Evolutionary conservation across 345 rosid species (phyloP), one percentile per base, ranked within the genome.

Genomic region (Punica granatum): DNA sequence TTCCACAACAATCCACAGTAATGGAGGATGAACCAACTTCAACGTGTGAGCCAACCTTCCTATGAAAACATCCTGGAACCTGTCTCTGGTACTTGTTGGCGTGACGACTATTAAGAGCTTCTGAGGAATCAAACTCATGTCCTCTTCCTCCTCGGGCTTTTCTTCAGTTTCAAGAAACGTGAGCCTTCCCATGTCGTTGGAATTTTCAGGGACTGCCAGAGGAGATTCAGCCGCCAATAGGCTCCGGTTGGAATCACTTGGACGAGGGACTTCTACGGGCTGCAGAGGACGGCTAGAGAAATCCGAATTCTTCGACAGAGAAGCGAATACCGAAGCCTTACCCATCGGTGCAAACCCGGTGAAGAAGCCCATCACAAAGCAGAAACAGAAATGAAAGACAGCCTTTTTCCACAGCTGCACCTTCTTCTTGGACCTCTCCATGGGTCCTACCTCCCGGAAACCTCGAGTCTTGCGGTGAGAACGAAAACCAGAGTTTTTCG

Each of bases 361-460:
- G 83, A 89, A 89, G 73, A 89, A 89, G n/a, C 99, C 97, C 96
- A 88, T 88, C 37, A 88, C 89, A 67, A 92, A 92, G 72, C 98
- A 92, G 15, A 92, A 67, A 61, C 85, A 72, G 76, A 94, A 94
- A 68, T 89, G 99, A 31, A 88, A 85, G 10, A 77, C 75, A 41
- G 95, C 99, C 79, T 86, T 90, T 76, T 88, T 89, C 99, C 97
- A 94, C 78, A 89, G 31, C 70, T 79, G 99, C 64, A 75, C 75
- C 75, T 79, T 93, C 85, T 88, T 94, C 86, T 84, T 90, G 54
- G 98, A 85, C 82, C 96, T 82, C 66, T 93, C 96, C 31, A 74
- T 39, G 23, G 90, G 80, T n/a, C 49, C 68, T 54, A 37, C 23
- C 51, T 4, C 60, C 11, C 4, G 25, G 15, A 10, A 51, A 18